Percentiles rank a stretch among this genome's conserved stretches.
phyloP scores from a whole-genome alignment of 331 rosid species.

The Pyrus hybrid region DNA sequence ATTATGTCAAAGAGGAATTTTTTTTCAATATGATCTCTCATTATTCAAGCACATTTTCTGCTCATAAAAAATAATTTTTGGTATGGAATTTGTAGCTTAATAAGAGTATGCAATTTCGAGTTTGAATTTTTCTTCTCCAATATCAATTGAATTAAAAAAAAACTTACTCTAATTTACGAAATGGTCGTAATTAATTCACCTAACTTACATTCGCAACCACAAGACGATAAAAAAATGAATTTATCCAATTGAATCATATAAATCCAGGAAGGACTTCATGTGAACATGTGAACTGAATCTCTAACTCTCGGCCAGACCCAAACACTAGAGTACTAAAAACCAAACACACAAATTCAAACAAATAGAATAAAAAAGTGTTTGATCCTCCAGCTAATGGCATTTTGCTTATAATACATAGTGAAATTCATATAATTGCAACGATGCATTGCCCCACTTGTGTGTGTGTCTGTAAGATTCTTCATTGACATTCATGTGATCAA shows the following conservation, averaged over 20 bases:
- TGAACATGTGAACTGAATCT: neutral
- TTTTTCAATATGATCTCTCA: neutral
- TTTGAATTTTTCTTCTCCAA: too few relatives aligned
- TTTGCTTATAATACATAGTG: neutral
- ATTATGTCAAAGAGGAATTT: neutral
- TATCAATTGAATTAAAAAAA: too few relatives aligned
- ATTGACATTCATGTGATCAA: neutral
- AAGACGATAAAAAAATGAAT: too few relatives aligned
- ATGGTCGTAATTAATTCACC: too few relatives aligned
- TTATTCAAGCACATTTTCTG: too few relatives aligned
- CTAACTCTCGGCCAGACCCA: neutral
- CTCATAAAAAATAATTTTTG: too few relatives aligned
- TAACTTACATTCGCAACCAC: too few relatives aligned
- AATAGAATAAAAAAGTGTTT: neutral
- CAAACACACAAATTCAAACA: neutral
- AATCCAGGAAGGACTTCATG: too few relatives aligned
- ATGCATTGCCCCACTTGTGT: neutral
- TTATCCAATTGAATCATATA: too few relatives aligned
- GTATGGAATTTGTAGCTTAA: too few relatives aligned
- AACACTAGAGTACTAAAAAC: neutral
- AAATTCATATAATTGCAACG: neutral
- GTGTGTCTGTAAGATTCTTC: neutral
- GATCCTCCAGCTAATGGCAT: neutral
- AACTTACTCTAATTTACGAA: too few relatives aligned
- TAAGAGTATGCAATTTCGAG: too few relatives aligned